Evolutionary conservation across 1,284 basidiomycete species (phyloP).

Genomic region (Vanrija sp.): DNA sequence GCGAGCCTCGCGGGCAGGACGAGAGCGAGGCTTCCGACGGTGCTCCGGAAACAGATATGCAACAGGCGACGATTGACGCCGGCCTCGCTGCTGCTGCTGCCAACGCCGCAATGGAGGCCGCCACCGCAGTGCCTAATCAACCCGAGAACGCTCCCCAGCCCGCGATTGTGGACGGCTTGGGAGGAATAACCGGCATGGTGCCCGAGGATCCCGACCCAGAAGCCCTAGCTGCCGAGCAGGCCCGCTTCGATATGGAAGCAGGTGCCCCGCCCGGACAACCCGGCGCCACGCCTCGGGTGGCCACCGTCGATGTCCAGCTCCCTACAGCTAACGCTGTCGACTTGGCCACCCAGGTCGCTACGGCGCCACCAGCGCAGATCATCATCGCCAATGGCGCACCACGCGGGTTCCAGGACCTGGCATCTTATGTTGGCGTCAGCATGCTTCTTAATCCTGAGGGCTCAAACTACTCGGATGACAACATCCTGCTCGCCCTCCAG

Average conservation of each 20-base stretch:
- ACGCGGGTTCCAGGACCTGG: slow-evolving; percentile 47
- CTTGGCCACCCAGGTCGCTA: slow-evolving; percentile 14
- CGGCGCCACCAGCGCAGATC: slow-evolving; percentile 32
- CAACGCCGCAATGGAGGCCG: slow-evolving; percentile 19
- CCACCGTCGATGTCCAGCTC: slow-evolving; percentile 18
- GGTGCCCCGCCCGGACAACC: slow-evolving; percentile 46
- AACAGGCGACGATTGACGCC: slow-evolving; percentile 32
- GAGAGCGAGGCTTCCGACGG: slow-evolving; percentile 42
- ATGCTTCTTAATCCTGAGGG: slow-evolving; percentile 46
- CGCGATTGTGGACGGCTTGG: slow-evolving; percentile 27
- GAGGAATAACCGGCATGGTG: slow-evolving; percentile 9
- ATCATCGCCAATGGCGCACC: slow-evolving; percentile 50
- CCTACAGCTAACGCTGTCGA: slow-evolving; percentile 17
- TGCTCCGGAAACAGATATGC: slow-evolving; percentile 34
- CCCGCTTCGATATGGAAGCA: slow-evolving; percentile 42
- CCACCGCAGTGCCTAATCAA: slow-evolving; percentile 21
- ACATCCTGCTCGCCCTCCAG: slow-evolving; percentile 85
- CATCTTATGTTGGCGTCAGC: slow-evolving; percentile 41
- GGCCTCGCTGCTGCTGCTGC: slow-evolving; percentile 34
- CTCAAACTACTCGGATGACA: slow-evolving; percentile 79
- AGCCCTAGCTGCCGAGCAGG: slow-evolving; percentile 40
- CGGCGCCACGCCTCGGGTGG: slow-evolving; percentile 35
- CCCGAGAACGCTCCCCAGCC: slow-evolving; percentile 29
- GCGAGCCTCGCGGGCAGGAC: slow-evolving; percentile 24
- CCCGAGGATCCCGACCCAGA: slow-evolving; percentile 40